These are phyloP conservation scores for Fusarium sp. DNA, from an alignment of 2,329 filamentous ascomycete genomes.

Conservation along the genomic window DNA sequence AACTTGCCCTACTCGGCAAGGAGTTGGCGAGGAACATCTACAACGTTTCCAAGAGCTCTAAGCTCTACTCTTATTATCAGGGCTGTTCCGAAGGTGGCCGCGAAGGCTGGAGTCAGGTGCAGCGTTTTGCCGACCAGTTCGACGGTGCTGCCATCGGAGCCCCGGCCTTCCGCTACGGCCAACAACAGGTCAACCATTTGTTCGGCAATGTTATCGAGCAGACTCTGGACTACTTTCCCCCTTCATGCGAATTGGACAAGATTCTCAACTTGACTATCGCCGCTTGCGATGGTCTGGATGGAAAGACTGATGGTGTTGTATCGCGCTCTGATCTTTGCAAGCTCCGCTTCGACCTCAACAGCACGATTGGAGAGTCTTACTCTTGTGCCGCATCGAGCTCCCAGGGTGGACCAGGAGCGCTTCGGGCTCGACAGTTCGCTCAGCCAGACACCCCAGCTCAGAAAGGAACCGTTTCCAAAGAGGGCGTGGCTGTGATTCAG, in stretches of 20 bases:
- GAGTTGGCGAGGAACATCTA: conserved; percentile 60
- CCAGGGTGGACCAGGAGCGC: background rate
- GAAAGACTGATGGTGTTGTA: conserved; percentile 10
- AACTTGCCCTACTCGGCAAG: conserved; percentile 64
- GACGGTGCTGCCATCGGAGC: conserved; percentile 34
- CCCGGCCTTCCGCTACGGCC: conserved; percentile 51
- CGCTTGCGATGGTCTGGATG: conserved; percentile 19
- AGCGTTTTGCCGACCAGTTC: conserved; percentile 33
- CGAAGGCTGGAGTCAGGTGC: conserved; percentile 56
- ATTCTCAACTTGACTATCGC: conserved; percentile 64
- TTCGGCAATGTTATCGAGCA: conserved; percentile 55
- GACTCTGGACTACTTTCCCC: conserved; percentile 54
- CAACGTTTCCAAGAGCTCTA: conserved; percentile 35
- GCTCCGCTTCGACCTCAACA: conserved; percentile 28
- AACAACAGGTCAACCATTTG: conserved; percentile 62
- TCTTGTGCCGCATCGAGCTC: conserved; percentile 48
- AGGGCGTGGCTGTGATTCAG: conserved; percentile 54
- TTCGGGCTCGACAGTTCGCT: conserved; percentile 33
- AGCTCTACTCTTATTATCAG: conserved; percentile 67
- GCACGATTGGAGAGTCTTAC: conserved; percentile 53
- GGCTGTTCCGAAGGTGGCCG: conserved; percentile 66
- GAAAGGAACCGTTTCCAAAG: conserved; percentile 53
- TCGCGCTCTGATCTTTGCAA: conserved; percentile 21
- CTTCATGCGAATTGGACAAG: conserved; percentile 62
- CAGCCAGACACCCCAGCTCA: conserved; percentile 45